Base-by-base conservation (phyloP, 2,329 filamentous ascomycete genomes). In the Drechslerella coelobrocha region DNA sequence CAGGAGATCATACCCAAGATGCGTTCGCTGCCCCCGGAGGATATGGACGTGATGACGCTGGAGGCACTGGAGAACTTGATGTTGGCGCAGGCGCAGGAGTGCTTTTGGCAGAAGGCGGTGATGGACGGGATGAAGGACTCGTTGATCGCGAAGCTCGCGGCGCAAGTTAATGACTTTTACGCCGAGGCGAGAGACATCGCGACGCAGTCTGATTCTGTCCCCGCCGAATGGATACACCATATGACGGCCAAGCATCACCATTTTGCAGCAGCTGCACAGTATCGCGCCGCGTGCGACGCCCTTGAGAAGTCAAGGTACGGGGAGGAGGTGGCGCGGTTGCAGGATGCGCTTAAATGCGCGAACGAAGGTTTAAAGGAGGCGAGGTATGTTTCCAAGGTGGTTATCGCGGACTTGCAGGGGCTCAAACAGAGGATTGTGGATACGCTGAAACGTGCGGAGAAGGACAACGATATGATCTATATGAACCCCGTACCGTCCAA, bases 181-280 rank as follows among this genome's bases (percentile, higher is more conserved):
- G 89, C 87, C 57, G 82, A 88, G 59, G 91, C 92, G 0, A 88
- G 90, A 5, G 93, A 97, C 75, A 89, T 88, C 73, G 92, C 91
- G 8, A 87, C 95, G 77, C 91, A 92, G 78, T 96, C 92, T 73
- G 88, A 96, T 76, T 88, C 90, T 14, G 88, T 97, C 74, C 73
- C 73, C 4, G 62, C 68, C 3, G 57, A 62, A n/a, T 97, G 93
- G 94, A 97, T 99, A 75, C 93, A 97, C 79, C 93, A 97, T 78
- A 92, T 95, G 85, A 92, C 90, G 24, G 94, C 93, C 4, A 99
- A 97, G 78, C 92, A 97, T 77, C 90, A 97, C 77, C 94, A 97
- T 79, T 97, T 99, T 80, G 92, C 93, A 1, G 93, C 91, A 0
- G 94, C 94, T 0, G 94, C 94, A 0, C 94, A 99, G 78, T 97